Evolutionary conservation across 2,329 filamentous ascomycete genomes (phyloP).

Genomic region (Aureobasidium lini): DNA sequence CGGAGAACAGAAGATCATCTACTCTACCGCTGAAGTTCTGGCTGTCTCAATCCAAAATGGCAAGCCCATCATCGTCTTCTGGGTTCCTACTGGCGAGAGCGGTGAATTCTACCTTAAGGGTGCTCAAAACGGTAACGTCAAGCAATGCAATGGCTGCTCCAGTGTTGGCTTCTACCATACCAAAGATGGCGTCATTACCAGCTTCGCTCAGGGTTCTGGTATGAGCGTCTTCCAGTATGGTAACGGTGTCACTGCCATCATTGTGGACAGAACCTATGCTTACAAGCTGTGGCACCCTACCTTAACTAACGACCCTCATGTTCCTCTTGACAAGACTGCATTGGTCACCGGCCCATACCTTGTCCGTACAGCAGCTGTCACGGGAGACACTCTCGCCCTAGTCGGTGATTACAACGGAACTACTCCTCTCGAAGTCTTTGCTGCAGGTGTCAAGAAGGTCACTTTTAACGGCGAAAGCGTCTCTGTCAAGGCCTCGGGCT

Average conservation of each 20-base stretch:
- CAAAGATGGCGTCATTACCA: slow-evolving; percentile 26
- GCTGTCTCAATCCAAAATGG: slow-evolving; percentile 28
- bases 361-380: slow-evolving; percentile 28
- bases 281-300: slow-evolving; percentile 52
- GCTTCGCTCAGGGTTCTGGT: slow-evolving; percentile 15
- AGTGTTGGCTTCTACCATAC: slow-evolving; percentile 34
- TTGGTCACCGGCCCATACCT: slow-evolving; percentile 37
- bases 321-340: slow-evolving; percentile 27
- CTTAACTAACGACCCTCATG: slow-evolving; percentile 39
- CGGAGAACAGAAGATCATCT: slow-evolving; percentile 44
- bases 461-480: slow-evolving; percentile 34
- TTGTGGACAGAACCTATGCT: slow-evolving; percentile 47
- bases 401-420: slow-evolving; percentile 31
- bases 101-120: slow-evolving; percentile 30
- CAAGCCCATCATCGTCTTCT: slow-evolving; percentile 33
- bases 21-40: slow-evolving; percentile 50
- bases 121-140: slow-evolving; percentile 15
- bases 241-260: slow-evolving; percentile 43
- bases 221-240: slow-evolving; percentile 40
- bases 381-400: slow-evolving; percentile 29
- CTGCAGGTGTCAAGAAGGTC: slow-evolving; percentile 28
- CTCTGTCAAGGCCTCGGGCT: slow-evolving; percentile 21
- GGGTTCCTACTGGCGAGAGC: slow-evolving; percentile 32
- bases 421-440: slow-evolving; percentile 34
- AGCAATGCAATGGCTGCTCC: slow-evolving; percentile 32